Evolutionary conservation across 768 basidiomycete genomes (phyloP), one percentile per base, ranked within the genome.

Genomic region (Sporobolomyces pararoseus): DNA sequence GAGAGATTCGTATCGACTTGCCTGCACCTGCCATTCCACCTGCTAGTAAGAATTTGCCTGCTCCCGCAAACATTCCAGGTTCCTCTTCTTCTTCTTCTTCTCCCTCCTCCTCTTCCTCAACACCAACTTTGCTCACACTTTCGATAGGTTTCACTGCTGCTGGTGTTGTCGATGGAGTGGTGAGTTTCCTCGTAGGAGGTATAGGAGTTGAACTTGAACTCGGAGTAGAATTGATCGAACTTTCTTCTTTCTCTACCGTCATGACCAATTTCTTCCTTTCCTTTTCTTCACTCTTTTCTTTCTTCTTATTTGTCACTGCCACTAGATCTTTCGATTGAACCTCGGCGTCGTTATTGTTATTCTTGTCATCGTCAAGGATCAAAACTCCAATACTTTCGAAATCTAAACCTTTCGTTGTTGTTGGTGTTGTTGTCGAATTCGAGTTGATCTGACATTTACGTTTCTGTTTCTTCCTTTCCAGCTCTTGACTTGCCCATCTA

Each of bases 11-110:
- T 12, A 49, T 61, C 12, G 37, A 79, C 86, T 81, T 78, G 92
- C 94, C 89, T 71, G 90, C 91, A 66, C 96, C 96, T 19, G 96
- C 96, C 14, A 94, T 81, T 19, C 96, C 96, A 42, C 96, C 96
- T 7, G 96, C 96, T 17, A 91, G 80, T 51, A 99, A 84, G 80
- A 95, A 99, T 77, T 88, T 89, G 80, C 93, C 82, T 14, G 95
- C 88, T 0, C 88, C 86, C 19, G 62, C 62, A 59, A 77, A 76
- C 68, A 85, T 88, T 27, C 91, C 79, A 79, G 85, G 85, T 63
- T 84, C 85, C 23, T 83, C 85, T 42, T 86, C 85, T 23, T 86
- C 85, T 35, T 86, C 85, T 31, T 78, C n/a, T n/a, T n/a, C n/a
- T n/a, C n/a, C n/a, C n/a, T n/a, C 78, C 21, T 78, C 78, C 19